Evolutionary conservation across 1,284 basidiomycete genomes (phyloP).

Genomic region (Malassezia nana): DNA sequence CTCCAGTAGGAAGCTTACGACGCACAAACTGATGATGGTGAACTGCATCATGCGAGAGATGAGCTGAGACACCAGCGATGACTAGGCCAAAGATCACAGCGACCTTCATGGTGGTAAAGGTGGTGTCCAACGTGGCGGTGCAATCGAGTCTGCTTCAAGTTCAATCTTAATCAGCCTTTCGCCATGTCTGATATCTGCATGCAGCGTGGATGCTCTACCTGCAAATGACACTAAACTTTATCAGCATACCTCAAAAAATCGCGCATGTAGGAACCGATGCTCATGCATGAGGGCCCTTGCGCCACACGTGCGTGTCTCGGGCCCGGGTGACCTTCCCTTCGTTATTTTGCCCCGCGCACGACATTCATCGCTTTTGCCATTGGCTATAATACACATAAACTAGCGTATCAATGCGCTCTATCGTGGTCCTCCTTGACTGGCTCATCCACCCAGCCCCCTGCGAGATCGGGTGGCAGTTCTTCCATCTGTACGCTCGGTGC

Average conservation of each 20-base stretch:
- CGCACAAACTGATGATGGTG: neutral
- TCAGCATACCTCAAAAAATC: neutral
- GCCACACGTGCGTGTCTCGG: neutral
- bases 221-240: neutral
- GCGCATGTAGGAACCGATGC: neutral
- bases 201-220: neutral
- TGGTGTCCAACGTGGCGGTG: no score
- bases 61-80: neutral
- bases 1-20: neutral
- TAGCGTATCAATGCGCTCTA: neutral
- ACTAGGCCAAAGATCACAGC: neutral
- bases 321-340: neutral
- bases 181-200: neutral
- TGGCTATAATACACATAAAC: neutral
- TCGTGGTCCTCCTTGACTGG: slow-evolving; percentile 1
- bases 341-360: neutral
- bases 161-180: neutral
- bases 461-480: slow-evolving; percentile 84
- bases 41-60: neutral
- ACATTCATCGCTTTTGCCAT: neutral
- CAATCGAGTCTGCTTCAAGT: no score
- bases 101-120: neutral
- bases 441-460: slow-evolving; percentile 68
- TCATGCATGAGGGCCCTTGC: neutral
- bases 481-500: slow-evolving; percentile 94